Evolutionary conservation across 768 basidiomycete species (phyloP), one percentile per base, ranked within the genome.

Genomic region (Phylloporus arenicola): DNA sequence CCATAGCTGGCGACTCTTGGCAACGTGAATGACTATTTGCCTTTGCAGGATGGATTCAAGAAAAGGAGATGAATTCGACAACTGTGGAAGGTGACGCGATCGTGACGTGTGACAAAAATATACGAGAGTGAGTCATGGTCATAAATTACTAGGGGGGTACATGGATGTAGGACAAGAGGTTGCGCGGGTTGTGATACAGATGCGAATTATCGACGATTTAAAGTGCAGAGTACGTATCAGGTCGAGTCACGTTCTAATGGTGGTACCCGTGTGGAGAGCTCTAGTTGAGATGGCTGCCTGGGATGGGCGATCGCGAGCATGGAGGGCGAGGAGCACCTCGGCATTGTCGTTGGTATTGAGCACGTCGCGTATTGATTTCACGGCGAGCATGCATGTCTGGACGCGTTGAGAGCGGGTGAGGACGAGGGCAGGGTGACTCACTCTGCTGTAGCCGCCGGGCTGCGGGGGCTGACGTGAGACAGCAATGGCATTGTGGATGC

Each of bases 401-500:
- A 1, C 4, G 45, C 2, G n/a, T 35, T 47, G 11, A 42, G 54
- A n/a, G 4, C 34, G 37, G 30, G 29, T 1, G 22, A 19, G 12
- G 10, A 0, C 24, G 25, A 13, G 22, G 11, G 3, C 1, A 12
- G 11, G 4, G 22, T 8, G 49, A 72, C 79, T 56, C 60, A 81
- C 79, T 58, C 77, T 70, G 49, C 73, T 73, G 54, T 81, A 81
- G 30, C 80, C 79, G 13, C 79, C 70, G 1, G 78, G 74, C 53
- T 81, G 76, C 14, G 88, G 71, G 16, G 79, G 70, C 17, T 81
- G 79, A 40, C 82, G 82, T 58, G 84, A 82, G 51, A 76, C 77
- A 16, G 88, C 73, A 61, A 91, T 87, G 9, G 80, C 78, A 61
- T 90, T 91, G 65, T 91, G 89, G 48, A 91, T 87, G 11, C 82